Conservation (phyloP, 1,284 basidiomycete genomes). For the Boletus semigastroideus region DNA sequence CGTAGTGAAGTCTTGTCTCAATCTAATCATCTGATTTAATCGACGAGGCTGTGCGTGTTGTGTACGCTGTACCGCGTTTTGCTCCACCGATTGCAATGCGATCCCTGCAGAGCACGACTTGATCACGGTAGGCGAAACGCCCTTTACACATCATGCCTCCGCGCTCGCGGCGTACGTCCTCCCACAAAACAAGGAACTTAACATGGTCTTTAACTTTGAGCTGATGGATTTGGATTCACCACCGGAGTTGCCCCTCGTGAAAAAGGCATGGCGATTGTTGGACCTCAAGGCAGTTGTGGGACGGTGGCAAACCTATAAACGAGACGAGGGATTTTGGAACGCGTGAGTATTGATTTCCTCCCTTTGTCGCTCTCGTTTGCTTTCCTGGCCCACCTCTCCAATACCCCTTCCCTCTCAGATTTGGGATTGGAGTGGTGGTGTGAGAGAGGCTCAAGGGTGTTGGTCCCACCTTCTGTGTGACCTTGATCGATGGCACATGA, state of each 20-base stretch:
- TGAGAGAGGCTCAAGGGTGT: background rate
- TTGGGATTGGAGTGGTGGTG: background rate
- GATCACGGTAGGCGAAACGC: conserved; percentile 66
- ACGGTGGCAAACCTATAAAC: conserved; percentile 50
- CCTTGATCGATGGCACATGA: conserved; percentile 19
- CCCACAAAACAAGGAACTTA: conserved; percentile 61
- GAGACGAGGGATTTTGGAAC: conserved; percentile 62
- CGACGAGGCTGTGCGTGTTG: background rate
- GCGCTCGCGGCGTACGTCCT: conserved; percentile 59
- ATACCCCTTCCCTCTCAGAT: no score
- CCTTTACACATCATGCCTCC: conserved; percentile 52
- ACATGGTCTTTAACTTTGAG: conserved; percentile 71
- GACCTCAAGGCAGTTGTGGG: conserved; percentile 56
- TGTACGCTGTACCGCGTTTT: background rate
- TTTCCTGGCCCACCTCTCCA: background rate
- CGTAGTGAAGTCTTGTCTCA: conserved; percentile 43
- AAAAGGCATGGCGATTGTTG: conserved; percentile 50
- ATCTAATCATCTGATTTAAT: conserved; percentile 17
- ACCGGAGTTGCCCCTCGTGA: conserved; percentile 40
- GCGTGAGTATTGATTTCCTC: conserved; percentile 38
- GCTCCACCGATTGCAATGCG: conserved; percentile 2
- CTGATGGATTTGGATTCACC: conserved; percentile 36
- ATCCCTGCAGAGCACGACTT: conserved; percentile 45
- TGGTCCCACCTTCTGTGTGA: background rate
- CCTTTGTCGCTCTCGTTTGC: background rate